These are phyloP conservation scores for Chaetomium fimeti DNA, from an alignment of 495 filamentous ascomycete species.

Conservation along the genomic window DNA sequence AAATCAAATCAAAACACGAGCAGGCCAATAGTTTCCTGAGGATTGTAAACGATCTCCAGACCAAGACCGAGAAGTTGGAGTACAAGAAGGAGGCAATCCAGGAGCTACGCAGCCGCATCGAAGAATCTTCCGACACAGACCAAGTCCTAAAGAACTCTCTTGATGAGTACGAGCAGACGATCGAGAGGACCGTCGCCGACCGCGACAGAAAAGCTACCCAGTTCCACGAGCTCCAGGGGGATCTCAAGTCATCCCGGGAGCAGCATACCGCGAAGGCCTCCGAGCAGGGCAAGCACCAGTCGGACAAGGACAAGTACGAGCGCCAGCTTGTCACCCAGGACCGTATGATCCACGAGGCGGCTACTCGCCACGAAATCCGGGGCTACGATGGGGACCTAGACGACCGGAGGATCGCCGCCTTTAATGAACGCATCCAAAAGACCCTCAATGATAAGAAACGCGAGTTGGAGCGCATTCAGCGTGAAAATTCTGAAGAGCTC, in stretches of 20 bases:
- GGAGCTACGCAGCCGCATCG: constrained; percentile 65
- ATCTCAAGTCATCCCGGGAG: constrained; percentile 58
- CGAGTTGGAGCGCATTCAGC: constrained; percentile 68
- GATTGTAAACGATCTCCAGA: constrained; percentile 66
- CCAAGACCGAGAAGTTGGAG: constrained; percentile 55
- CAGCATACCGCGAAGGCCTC: constrained; percentile 68
- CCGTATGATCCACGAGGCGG: constrained; percentile 71
- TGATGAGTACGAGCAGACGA: constrained; percentile 76
- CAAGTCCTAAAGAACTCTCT: constrained; percentile 71
- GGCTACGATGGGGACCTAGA: constrained; percentile 79
- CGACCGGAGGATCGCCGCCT: constrained; percentile 68
- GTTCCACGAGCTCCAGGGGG: constrained; percentile 62
- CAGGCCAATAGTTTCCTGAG: constrained; percentile 48
- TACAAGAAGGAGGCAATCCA: constrained; percentile 59
- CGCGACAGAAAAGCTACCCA: constrained; percentile 58
- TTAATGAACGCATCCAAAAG: constrained; percentile 74
- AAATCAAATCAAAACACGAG: constrained; percentile 45
- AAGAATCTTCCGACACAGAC: constrained; percentile 75
- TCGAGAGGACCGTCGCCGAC: constrained; percentile 62
- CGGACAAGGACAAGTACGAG: constrained; percentile 83
- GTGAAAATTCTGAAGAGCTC: constrained; percentile 67
- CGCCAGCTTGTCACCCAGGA: constrained; percentile 67
- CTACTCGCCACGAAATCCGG: constrained; percentile 74
- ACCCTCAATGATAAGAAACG: constrained; percentile 73
- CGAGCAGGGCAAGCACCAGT: constrained; percentile 80